Evolutionary conservation across 257 asterid genomes (phyloP).

Genomic region (Lycium barbarum): DNA sequence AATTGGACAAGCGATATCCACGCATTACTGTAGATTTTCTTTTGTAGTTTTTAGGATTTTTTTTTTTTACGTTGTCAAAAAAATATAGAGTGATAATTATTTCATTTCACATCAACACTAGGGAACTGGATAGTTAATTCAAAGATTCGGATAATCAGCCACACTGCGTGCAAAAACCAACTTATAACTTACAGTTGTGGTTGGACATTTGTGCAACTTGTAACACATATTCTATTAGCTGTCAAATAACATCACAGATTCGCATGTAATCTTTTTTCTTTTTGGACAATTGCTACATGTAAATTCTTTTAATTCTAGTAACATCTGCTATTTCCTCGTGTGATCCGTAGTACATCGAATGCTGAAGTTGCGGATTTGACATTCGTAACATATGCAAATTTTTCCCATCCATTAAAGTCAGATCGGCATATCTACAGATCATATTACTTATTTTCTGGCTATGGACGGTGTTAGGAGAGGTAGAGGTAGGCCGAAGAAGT

Average conservation of each 20-base stretch:
- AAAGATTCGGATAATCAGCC: constrained; percentile 9
- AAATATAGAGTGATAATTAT: not conserved
- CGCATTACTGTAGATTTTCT: not conserved
- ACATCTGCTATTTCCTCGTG: not conserved
- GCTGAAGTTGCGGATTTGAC: not conserved
- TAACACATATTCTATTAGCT: not conserved
- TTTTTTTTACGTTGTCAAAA: not conserved
- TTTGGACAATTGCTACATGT: constrained; percentile 2
- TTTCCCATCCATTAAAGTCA: constrained; percentile 10
- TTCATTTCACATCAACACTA: not conserved
- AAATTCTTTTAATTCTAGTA: constrained; percentile 19
- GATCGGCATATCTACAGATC: not conserved
- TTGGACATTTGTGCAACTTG: not conserved
- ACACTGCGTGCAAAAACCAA: not conserved
- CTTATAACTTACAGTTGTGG: not conserved
- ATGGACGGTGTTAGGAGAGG: too few relatives aligned
- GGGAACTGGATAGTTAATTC: not conserved
- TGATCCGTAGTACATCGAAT: not conserved
- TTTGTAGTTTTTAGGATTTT: constrained; percentile 2
- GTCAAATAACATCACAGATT: not conserved
- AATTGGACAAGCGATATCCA: not conserved
- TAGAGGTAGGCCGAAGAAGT: too few relatives aligned
- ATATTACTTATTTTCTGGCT: not conserved
- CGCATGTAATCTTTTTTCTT: not conserved
- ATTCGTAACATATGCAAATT: not conserved